Percentiles rank a stretch among this genome's conserved stretches.
phyloP scores from a whole-genome alignment of 2,329 filamentous ascomycete species.

The Fusarium guadeloupense region DNA sequence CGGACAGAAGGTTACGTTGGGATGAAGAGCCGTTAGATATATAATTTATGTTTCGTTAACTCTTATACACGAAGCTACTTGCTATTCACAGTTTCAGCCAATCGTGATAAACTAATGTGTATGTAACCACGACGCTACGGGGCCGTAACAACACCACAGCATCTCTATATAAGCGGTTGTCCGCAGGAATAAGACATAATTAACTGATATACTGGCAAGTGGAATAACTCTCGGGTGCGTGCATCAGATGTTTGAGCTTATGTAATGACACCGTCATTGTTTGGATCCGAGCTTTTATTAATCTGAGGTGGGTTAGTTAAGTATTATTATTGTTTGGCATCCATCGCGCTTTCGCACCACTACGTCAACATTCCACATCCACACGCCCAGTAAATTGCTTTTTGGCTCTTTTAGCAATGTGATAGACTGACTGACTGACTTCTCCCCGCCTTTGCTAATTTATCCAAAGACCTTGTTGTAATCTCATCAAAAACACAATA shows the following conservation, averaged over 20 bases:
- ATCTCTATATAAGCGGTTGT: background rate
- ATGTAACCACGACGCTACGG: background rate
- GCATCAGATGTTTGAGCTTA: conserved; percentile 22
- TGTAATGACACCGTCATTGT: conserved; percentile 35
- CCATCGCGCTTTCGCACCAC: conserved; percentile 21
- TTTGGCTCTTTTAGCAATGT: conserved; percentile 33
- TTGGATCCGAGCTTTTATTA: conserved; percentile 26
- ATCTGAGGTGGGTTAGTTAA: conserved; percentile 10
- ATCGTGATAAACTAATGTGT: conserved; percentile 1
- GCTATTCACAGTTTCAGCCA: background rate
- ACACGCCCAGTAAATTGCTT: background rate
- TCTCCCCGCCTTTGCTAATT: no score
- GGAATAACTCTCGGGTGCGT: conserved; percentile 31
- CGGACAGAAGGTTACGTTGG: conserved; percentile 1
- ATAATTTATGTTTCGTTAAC: conserved; percentile 2
- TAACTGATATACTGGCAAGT: background rate
- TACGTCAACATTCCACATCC: conserved; percentile 31
- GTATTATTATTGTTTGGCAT: conserved; percentile 23
- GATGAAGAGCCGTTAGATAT: conserved; percentile 14
- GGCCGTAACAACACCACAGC: background rate
- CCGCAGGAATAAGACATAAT: background rate
- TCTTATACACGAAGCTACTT: conserved; percentile 4
- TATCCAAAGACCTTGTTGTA: no score
- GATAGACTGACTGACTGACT: no score
- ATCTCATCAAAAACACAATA: background rate